Conservation (phyloP, 306 rosid genomes). For the Cucumis sativus region Cucumber_9930_V3 NC_026661.2:2920501-2921000, state of each 20-base stretch:
- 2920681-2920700: background rate
- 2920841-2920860: background rate
- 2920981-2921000: background rate
- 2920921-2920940: background rate
- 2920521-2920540: background rate
- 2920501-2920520: background rate
- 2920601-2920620: slow-evolving; percentile 8
- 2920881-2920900: background rate
- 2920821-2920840: background rate
- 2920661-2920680: background rate
- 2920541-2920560: background rate
- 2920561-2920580: background rate
- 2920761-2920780: background rate
- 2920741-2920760: background rate
- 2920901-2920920: background rate
- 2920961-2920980: background rate
- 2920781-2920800: background rate
- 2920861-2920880: background rate
- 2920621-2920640: slow-evolving; percentile 2
- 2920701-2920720: background rate
- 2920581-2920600: background rate
- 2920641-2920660: background rate
- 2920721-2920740: background rate
- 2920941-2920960: background rate
- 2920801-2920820: background rate